These are phyloP conservation scores for Pestalotiopsis sp. DNA, from an alignment of 2,329 filamentous ascomycete genomes.

Conservation along the genomic window DNA sequence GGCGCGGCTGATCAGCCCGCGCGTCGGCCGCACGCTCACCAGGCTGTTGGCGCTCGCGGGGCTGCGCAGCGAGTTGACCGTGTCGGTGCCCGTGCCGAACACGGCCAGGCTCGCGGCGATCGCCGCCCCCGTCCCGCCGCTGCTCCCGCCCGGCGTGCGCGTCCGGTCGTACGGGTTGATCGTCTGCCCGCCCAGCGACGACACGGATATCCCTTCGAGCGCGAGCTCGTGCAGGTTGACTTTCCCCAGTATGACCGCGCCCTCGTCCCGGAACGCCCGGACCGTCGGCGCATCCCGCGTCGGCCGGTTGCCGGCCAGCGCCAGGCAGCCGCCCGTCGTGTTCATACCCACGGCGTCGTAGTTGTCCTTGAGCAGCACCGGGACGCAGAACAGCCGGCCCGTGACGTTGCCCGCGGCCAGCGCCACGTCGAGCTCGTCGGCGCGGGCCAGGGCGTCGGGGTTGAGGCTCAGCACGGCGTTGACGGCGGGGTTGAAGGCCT, in stretches of 20 bases:
- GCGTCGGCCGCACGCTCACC: slow-evolving; percentile 59
- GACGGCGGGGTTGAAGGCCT: slow-evolving; percentile 53
- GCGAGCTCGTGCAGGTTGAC: slow-evolving; percentile 64
- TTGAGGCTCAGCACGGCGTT: slow-evolving; percentile 59
- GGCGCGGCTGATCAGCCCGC: slow-evolving; percentile 47
- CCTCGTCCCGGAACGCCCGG: slow-evolving; percentile 46
- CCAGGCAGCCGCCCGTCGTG: slow-evolving; percentile 56
- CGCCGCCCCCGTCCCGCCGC: slow-evolving; percentile 62
- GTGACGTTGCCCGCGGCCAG: slow-evolving; percentile 48
- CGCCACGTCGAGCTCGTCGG: slow-evolving; percentile 48
- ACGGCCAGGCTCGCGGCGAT: slow-evolving; percentile 57
- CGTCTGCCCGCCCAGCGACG: slow-evolving; percentile 63
- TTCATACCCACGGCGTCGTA: slow-evolving; percentile 55
- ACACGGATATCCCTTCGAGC: slow-evolving; percentile 62
- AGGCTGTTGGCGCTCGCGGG: slow-evolving; percentile 62
- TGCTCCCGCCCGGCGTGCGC: slow-evolving; percentile 65
- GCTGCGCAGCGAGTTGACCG: slow-evolving; percentile 62
- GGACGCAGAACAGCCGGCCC: slow-evolving; percentile 59
- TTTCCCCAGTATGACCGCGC: slow-evolving; percentile 60
- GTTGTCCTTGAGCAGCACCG: slow-evolving; percentile 65
- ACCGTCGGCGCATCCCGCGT: slow-evolving; percentile 50
- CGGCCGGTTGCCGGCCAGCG: slow-evolving; percentile 47
- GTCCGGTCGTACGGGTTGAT: slow-evolving; percentile 62
- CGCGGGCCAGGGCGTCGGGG: slow-evolving; percentile 38
- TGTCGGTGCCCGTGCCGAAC: slow-evolving; percentile 59